Conservation (phyloP, 31 red algal genomes). For the Porphyra umbilicalis region DNA sequence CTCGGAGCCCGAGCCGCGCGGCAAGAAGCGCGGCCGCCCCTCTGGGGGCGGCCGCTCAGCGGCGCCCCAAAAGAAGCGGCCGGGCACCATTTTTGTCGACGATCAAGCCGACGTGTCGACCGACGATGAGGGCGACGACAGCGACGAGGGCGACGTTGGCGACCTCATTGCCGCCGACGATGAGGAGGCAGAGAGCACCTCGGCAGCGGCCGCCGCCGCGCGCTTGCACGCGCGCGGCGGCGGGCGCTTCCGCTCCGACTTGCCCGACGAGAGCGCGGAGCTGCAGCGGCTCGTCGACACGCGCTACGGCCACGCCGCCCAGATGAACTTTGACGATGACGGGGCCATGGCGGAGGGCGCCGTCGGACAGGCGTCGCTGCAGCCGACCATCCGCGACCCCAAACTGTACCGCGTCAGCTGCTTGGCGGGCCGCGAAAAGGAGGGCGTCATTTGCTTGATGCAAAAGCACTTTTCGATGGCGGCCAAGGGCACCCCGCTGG, state of each 20-base stretch:
- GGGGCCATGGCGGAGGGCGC: constrained; percentile 45
- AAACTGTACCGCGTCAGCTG: constrained; percentile 81
- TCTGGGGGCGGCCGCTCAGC: not conserved
- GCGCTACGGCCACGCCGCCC: constrained; percentile 24
- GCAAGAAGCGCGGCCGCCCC: not conserved
- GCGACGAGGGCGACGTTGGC: constrained; percentile 21
- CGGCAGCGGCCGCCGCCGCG: constrained; percentile 10
- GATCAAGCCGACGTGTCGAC: constrained; percentile 83
- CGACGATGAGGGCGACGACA: constrained; percentile 80
- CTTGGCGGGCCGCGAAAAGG: constrained; percentile 66
- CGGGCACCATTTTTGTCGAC: constrained; percentile 20
- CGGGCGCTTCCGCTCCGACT: constrained; percentile 45
- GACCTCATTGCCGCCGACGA: constrained; percentile 59
- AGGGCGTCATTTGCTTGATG: constrained; percentile 66
- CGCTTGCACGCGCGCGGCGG: constrained; percentile 52
- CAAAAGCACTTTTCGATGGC: constrained; percentile 77
- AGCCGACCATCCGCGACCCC: constrained; percentile 85
- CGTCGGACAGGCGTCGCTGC: constrained; percentile 76
- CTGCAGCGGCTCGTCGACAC: constrained; percentile 48
- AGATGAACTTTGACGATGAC: constrained; percentile 43
- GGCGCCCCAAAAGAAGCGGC: not conserved
- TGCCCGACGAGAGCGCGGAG: constrained; percentile 34
- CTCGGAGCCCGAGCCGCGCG: not conserved
- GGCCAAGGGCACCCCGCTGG: constrained; percentile 44
- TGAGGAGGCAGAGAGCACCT: constrained; percentile 18